Percentiles rank a stretch among this genome's conserved stretches.
Conservation (phyloP, 2,329 filamentous ascomycete species). For the Pestalotiopsis sp. region DNA sequence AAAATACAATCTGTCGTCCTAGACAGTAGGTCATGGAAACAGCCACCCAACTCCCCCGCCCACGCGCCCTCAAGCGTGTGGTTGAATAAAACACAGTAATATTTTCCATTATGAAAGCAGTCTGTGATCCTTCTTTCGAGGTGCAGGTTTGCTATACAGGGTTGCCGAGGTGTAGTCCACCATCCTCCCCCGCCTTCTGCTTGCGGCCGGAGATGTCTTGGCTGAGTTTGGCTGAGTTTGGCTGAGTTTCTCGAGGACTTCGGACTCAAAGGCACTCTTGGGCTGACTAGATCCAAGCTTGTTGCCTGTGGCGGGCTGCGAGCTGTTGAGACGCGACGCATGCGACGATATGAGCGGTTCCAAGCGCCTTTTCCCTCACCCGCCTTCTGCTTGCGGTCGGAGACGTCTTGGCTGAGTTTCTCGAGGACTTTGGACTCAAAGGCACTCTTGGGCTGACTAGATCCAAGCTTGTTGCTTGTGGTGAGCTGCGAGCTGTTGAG, state of each 20-base stretch:
- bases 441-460: slow-evolving; percentile 82
- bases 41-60: too few relatives aligned
- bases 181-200: slow-evolving; percentile 48
- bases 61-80: too few relatives aligned
- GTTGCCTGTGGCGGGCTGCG: slow-evolving; percentile 63
- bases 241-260: slow-evolving; percentile 93
- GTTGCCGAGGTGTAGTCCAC: too few relatives aligned
- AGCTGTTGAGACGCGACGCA: slow-evolving; percentile 60
- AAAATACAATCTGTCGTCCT: too few relatives aligned
- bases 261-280: slow-evolving; percentile 91
- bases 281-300: slow-evolving; percentile 74
- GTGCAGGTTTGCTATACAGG: too few relatives aligned
- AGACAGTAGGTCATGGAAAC: too few relatives aligned
- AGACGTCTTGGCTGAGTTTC: slow-evolving; percentile 94
- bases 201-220: slow-evolving; percentile 87
- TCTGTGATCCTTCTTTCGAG: too few relatives aligned
- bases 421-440: slow-evolving; percentile 95
- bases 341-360: slow-evolving; percentile 63
- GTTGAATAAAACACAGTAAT: too few relatives aligned
- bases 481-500: slow-evolving; percentile 66
- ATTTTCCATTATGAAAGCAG: too few relatives aligned
- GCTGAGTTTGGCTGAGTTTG: too few relatives aligned
- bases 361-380: slow-evolving; percentile 88
- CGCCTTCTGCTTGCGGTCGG: slow-evolving; percentile 75
- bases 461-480: slow-evolving; percentile 65